A percentile compares a stretch with the other conserved stretches of the same genome.
Evolutionary conservation across 148 eudicot genomes (phyloP).

Genomic region (Amaranthus cruentus): DNA sequence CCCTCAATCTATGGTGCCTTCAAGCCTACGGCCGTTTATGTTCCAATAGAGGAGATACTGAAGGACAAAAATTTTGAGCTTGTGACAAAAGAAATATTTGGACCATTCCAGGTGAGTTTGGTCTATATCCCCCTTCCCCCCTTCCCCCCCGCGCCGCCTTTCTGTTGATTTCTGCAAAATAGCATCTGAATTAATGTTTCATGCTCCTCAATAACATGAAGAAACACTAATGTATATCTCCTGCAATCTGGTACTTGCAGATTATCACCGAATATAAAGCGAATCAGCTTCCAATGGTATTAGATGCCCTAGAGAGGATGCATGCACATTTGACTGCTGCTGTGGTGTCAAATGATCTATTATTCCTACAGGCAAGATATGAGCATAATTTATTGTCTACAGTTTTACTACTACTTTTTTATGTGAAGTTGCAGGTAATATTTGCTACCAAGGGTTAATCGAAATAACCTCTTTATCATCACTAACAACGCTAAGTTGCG

Average conservation of each 20-base stretch:
- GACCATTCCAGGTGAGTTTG: conserved; percentile 79
- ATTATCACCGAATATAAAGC: conserved; percentile 81
- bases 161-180: neutral
- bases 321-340: conserved; percentile 98
- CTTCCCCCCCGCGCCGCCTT: neutral
- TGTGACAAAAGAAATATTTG: conserved; percentile 82
- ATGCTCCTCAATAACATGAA: neutral
- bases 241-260: conserved; percentile 30
- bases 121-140: neutral
- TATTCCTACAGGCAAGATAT: conserved; percentile 66
- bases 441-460: neutral
- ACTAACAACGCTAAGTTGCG: neutral
- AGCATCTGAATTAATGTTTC: neutral
- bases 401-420: no score
- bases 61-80: conserved; percentile 73
- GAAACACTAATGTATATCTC: neutral
- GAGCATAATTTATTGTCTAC: neutral
- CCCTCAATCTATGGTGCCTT: conserved; percentile 86
- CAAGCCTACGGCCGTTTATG: conserved; percentile 86
- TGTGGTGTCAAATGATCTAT: conserved; percentile 76
- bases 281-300: conserved; percentile 62
- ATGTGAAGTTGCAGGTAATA: no score
- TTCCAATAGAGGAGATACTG: conserved; percentile 84
- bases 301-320: conserved; percentile 87
- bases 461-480: neutral